Evolutionary conservation across 164 flowering plant species (phyloP).

Genomic region (Brasenia schreberi): DNA sequence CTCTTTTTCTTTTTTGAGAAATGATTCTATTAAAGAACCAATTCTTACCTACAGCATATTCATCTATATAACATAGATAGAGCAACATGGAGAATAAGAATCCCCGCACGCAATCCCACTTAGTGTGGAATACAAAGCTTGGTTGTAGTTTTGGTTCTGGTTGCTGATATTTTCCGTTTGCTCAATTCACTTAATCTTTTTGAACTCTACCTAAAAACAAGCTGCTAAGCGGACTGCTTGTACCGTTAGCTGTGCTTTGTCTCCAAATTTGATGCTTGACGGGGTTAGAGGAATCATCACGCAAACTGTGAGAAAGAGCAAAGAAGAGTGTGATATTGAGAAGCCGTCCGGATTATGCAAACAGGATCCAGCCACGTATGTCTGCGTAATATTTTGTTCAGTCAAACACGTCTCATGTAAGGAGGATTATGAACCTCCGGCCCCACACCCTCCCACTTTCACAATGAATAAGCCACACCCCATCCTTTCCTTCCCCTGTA

Average conservation of each 20-base stretch:
- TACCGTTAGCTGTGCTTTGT: background rate
- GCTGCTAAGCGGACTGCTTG: no score
- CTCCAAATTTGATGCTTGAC: background rate
- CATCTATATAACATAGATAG: no score
- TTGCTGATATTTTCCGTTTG: no score
- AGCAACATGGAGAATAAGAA: no score
- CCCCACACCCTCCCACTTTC: background rate
- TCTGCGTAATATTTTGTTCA: constrained; percentile 11
- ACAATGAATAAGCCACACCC: background rate
- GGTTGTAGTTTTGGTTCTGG: no score
- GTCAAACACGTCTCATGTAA: constrained; percentile 32
- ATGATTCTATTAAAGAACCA: no score
- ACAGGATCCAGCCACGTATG: constrained; percentile 14
- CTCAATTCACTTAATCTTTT: no score
- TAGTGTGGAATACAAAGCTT: no score
- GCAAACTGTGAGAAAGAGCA: background rate
- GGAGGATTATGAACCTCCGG: constrained; percentile 4
- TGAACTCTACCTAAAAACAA: no score
- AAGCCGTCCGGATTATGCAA: background rate
- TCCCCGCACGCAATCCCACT: no score
- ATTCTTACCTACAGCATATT: no score
- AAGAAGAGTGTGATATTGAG: background rate
- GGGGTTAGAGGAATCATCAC: background rate
- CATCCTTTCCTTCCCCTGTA: background rate
- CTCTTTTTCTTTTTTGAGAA: no score